Evolutionary conservation across 768 basidiomycete species (phyloP).

Genomic region (Agaricus sinodeliciosus): DNA sequence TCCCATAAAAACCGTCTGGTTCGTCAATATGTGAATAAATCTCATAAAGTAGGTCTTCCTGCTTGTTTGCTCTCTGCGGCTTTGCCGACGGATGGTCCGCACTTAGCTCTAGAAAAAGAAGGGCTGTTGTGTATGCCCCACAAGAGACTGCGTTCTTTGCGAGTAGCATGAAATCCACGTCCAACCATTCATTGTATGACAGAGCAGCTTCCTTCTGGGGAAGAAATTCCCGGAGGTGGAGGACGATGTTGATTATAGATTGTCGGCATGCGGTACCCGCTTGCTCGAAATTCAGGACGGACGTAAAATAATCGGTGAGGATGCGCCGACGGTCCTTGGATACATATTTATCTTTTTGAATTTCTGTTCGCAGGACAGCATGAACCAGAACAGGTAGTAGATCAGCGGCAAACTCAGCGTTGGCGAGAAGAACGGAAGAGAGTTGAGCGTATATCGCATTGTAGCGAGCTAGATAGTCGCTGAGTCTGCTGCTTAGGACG

Average conservation of each 20-base stretch:
- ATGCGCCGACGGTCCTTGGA: slow-evolving; percentile 16
- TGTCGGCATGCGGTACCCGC: slow-evolving; percentile 38
- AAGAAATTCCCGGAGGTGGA: slow-evolving; percentile 75
- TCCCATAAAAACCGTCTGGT: slow-evolving; percentile 97
- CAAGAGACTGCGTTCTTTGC: slow-evolving; percentile 68
- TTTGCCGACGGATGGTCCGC: slow-evolving; percentile 36
- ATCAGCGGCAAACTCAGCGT: slow-evolving; percentile 54
- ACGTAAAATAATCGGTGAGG: slow-evolving; percentile 53
- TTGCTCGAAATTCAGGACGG: slow-evolving; percentile 35
- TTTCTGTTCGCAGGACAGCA: slow-evolving; percentile 41
- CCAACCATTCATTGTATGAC: slow-evolving; percentile 75
- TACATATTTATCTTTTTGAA: slow-evolving; percentile 13
- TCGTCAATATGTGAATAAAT: slow-evolving; percentile 96
- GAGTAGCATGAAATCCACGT: slow-evolving; percentile 66
- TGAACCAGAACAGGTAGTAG: slow-evolving; percentile 75
- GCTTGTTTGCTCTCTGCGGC: slow-evolving; percentile 22
- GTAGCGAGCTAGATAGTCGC: slow-evolving; percentile 44
- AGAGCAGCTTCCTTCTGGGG: slow-evolving; percentile 29
- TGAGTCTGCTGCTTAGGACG: slow-evolving; percentile 47
- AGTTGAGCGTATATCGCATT: slow-evolving; percentile 70
- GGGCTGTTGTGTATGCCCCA: slow-evolving; percentile 83
- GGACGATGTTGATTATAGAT: slow-evolving; percentile 66
- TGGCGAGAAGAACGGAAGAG: slow-evolving; percentile 45
- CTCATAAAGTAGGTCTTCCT: slow-evolving; percentile 76
- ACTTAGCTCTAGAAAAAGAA: slow-evolving; percentile 84